These are phyloP conservation scores for Euphorbia schlechtendalii DNA, from an alignment of 441 rosid species.

Conservation along the genomic window DNA sequence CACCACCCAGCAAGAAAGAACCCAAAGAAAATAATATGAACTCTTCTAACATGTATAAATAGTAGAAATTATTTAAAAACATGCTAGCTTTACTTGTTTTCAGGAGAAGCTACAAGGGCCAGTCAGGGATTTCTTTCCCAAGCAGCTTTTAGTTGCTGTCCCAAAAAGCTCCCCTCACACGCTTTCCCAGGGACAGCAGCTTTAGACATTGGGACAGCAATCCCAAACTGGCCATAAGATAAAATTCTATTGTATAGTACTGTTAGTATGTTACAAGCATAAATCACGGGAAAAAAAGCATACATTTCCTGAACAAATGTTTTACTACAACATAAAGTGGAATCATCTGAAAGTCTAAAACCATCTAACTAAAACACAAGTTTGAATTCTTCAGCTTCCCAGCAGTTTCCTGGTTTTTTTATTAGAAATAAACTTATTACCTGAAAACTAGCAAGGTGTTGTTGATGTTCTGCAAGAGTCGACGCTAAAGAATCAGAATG, in stretches of 20 bases:
- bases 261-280: conserved; percentile 7
- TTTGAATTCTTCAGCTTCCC: conserved; percentile 6
- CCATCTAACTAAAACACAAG: conserved; percentile 5
- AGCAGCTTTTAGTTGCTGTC: too few relatives aligned
- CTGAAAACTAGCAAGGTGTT: conserved; percentile 98
- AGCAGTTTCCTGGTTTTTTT: background rate
- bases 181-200: too few relatives aligned
- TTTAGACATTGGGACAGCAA: too few relatives aligned
- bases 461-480: conserved; percentile 93
- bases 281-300: conserved; percentile 7
- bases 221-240: too few relatives aligned
- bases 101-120: background rate
- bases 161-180: too few relatives aligned
- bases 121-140: too few relatives aligned
- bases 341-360: background rate
- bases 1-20: background rate
- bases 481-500: conserved; percentile 91
- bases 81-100: background rate
- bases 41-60: background rate
- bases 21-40: background rate
- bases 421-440: conserved; percentile 28
- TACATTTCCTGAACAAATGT: background rate
- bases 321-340: conserved; percentile 14
- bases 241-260: background rate
- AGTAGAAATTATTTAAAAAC: background rate